phyloP scores from a whole-genome alignment of 257 asterid species.

The Pogostemon cablin region DNA sequence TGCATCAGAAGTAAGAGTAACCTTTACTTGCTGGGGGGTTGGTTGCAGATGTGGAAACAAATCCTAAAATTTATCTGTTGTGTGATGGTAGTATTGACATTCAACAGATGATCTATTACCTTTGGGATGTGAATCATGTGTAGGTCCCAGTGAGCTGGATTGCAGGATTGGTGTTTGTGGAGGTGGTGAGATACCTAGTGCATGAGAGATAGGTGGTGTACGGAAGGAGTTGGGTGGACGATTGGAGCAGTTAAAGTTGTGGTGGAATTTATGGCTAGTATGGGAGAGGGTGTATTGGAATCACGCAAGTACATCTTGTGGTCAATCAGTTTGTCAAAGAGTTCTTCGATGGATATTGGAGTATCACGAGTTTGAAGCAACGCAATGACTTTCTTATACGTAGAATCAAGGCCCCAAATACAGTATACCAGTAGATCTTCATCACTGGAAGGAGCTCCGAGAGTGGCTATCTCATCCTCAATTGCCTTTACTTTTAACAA shows the following conservation, averaged over 20 bases:
- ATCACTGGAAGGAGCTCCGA: not conserved
- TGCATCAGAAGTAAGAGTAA: not conserved
- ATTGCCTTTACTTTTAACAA: no score
- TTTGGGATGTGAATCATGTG: not conserved
- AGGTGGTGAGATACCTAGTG: not conserved
- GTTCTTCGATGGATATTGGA: not conserved
- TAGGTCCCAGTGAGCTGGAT: not conserved
- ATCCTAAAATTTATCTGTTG: not conserved
- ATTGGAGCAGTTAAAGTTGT: not conserved
- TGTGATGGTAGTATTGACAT: not conserved
- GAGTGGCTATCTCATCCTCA: not conserved
- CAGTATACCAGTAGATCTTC: not conserved
- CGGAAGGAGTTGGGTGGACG: not conserved
- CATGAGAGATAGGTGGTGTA: not conserved
- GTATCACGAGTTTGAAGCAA: not conserved
- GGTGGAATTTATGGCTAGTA: not conserved
- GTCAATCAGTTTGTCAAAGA: constrained; percentile 4
- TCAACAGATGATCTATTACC: not conserved
- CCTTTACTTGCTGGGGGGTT: not conserved
- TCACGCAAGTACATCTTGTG: constrained; percentile 1
- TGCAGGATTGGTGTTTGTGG: not conserved
- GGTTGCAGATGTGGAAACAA: not conserved
- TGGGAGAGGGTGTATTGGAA: not conserved
- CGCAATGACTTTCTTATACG: not conserved
- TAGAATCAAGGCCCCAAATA: not conserved